Conservation (phyloP, 192 early-diverging fungal genomes). For the Mortierella claussenii region DNA sequence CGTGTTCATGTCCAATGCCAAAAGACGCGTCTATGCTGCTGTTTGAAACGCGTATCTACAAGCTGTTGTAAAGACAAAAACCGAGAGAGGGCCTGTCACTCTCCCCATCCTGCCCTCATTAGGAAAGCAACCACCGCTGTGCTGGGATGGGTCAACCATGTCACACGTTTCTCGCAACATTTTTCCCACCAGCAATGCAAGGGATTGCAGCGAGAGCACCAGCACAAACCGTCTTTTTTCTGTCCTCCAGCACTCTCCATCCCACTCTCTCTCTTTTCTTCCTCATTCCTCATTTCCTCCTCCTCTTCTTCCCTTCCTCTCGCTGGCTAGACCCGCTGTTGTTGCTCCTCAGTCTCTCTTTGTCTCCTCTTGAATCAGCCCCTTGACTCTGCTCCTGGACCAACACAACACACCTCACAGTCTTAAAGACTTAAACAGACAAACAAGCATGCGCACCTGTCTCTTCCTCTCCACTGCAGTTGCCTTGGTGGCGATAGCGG, state of each 20-base stretch:
- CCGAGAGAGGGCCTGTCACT: no score
- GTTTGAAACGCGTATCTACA: no score
- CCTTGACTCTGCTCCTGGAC: background rate
- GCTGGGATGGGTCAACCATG: no score
- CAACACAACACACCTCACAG: background rate
- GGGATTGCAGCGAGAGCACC: background rate
- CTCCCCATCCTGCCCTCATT: no score
- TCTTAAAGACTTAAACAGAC: no score
- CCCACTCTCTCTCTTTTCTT: background rate
- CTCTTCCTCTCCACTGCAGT: slow-evolving; percentile 43
- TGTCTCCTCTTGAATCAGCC: background rate
- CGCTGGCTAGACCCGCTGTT: background rate
- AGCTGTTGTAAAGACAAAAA: no score
- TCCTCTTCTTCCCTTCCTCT: background rate
- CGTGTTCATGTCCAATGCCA: no score
- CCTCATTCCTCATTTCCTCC: background rate
- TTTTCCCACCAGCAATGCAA: background rate
- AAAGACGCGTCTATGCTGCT: no score
- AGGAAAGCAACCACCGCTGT: no score
- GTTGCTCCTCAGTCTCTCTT: background rate
- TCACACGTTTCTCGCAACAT: background rate
- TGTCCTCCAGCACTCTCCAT: background rate
- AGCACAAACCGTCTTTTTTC: background rate
- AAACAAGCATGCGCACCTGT: slow-evolving; percentile 34
- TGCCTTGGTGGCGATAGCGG: slow-evolving; percentile 22